Evolutionary conservation across 2,329 filamentous ascomycete species (phyloP).

Genomic region (Thermothelomyces thermophilus): DNA sequence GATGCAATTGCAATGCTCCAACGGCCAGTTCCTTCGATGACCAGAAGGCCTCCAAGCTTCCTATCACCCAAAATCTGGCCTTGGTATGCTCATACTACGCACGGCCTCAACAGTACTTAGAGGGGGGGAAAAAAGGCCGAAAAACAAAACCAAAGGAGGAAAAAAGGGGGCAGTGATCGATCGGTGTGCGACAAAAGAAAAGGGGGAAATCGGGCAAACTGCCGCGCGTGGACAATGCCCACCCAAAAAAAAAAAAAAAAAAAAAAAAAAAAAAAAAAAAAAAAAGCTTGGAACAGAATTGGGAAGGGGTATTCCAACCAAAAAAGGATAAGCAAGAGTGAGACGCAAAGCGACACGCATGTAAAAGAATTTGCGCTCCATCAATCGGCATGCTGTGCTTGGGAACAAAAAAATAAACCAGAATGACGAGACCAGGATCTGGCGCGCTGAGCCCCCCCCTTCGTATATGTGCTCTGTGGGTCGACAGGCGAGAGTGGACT

Average conservation of each 20-base stretch:
- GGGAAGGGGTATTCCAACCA: slow-evolving; percentile 18
- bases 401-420: neutral
- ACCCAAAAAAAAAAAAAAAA: neutral
- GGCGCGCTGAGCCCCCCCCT: too few relatives aligned
- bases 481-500: neutral
- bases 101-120: neutral
- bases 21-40: neutral
- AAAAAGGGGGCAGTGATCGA: neutral
- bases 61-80: neutral
- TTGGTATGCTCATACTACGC: neutral
- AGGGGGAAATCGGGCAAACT: neutral
- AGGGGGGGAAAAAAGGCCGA: neutral
- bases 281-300: too few relatives aligned
- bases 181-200: neutral
- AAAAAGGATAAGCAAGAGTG: slow-evolving; percentile 8
- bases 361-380: slow-evolving; percentile 1
- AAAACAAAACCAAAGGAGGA: neutral
- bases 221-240: neutral
- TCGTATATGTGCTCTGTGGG: neutral
- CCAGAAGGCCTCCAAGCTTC: neutral
- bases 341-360: slow-evolving; percentile 9
- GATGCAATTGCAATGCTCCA: neutral
- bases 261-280: neutral
- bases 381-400: neutral
- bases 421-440: neutral